These are phyloP conservation scores for Hymenoscyphus repandus DNA, from an alignment of 2,329 filamentous ascomycete species.

Conservation along the genomic window DNA sequence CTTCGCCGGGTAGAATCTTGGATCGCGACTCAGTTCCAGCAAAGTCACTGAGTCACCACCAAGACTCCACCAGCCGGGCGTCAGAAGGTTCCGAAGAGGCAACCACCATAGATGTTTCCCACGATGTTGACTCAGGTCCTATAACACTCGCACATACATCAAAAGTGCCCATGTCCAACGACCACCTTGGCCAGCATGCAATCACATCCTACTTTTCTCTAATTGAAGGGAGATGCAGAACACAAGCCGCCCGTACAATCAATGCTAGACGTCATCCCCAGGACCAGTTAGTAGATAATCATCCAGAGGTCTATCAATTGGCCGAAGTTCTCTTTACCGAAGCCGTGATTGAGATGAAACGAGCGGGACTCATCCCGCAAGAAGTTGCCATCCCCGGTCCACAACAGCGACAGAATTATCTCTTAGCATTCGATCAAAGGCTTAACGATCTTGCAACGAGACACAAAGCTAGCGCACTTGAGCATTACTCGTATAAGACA, in stretches of 20 bases:
- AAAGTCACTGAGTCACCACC: too few relatives aligned
- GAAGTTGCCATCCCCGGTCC: conserved; percentile 17
- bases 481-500: conserved; percentile 2
- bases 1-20: too few relatives aligned
- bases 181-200: conserved; percentile 21
- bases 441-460: conserved; percentile 22
- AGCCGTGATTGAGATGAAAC: conserved; percentile 18
- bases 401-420: conserved; percentile 19
- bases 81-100: not conserved
- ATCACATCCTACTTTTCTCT: conserved; percentile 28
- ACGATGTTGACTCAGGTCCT: not conserved
- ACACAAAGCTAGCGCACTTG: conserved; percentile 2
- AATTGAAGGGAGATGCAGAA: conserved; percentile 28
- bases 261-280: conserved; percentile 20
- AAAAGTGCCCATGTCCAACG: conserved; percentile 12
- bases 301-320: conserved; percentile 23
- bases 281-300: conserved; percentile 21
- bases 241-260: conserved; percentile 21
- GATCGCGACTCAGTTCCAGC: too few relatives aligned
- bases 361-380: conserved; percentile 25
- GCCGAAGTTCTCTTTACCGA: conserved; percentile 23
- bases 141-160: conserved; percentile 9
- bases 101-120: not conserved
- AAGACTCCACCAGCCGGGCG: too few relatives aligned
- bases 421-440: conserved; percentile 23